Evolutionary conservation across 306 rosid species (phyloP).

Genomic region (Calophaca sinica): DNA sequence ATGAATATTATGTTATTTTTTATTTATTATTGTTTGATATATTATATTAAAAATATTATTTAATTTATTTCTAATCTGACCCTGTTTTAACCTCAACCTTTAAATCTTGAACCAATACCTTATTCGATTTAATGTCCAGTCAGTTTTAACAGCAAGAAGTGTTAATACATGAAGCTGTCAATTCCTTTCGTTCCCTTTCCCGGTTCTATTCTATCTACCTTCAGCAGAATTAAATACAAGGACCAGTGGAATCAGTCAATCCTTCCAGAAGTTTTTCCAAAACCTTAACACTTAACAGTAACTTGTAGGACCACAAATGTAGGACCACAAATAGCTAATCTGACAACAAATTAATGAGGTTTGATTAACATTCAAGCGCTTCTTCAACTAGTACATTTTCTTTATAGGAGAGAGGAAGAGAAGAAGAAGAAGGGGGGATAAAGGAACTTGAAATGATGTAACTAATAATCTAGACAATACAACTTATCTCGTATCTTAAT

Average conservation of each 20-base stretch:
- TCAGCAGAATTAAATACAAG: conserved; percentile 21
- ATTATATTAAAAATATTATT: no score
- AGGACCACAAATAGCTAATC: conserved; percentile 2
- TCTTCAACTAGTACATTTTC: conserved; percentile 16
- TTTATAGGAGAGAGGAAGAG: background rate
- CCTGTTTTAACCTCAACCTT: no score
- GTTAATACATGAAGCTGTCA: background rate
- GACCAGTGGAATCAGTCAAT: conserved; percentile 25
- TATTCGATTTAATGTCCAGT: no score
- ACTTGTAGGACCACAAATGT: conserved; percentile 28
- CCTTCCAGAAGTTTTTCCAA: conserved; percentile 26
- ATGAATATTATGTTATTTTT: no score
- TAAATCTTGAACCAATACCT: no score
- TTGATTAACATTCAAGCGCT: conserved; percentile 13
- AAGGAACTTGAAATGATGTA: background rate
- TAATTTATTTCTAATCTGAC: no score
- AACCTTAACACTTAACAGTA: conserved; percentile 11
- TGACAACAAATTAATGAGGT: background rate
- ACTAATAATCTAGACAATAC: no score
- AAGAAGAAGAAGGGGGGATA: background rate
- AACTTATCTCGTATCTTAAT: no score
- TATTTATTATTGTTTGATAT: no score
- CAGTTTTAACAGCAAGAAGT: no score
- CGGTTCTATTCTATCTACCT: background rate
- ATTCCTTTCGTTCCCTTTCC: background rate